These are phyloP conservation scores for Ambrosia artemisiifolia DNA, from an alignment of 129 eudicot species.

Conservation along the genomic window DNA sequence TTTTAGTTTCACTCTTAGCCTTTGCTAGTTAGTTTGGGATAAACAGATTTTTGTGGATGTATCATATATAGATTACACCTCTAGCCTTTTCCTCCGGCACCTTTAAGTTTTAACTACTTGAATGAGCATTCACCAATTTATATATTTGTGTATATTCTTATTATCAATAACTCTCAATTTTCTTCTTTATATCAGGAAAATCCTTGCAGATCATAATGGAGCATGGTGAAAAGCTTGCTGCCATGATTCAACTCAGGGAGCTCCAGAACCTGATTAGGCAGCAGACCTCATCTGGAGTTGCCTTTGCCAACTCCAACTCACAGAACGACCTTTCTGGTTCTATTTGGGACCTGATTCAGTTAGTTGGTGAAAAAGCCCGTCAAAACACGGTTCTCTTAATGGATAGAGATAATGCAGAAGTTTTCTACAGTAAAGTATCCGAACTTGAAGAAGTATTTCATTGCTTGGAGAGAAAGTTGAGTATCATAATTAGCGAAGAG, in stretches of 20 bases:
- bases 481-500: slow-evolving; percentile 47
- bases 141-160: slow-evolving; percentile 7
- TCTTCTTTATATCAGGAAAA: slow-evolving; percentile 46
- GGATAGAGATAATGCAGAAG: slow-evolving; percentile 99
- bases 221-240: slow-evolving; percentile 92
- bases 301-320: slow-evolving; percentile 42
- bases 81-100: neutral
- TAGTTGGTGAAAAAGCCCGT: slow-evolving; percentile 89
- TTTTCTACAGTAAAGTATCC: slow-evolving; percentile 89
- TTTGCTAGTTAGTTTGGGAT: neutral
- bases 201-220: slow-evolving; percentile 88
- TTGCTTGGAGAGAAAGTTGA: slow-evolving; percentile 71
- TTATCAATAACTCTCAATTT: neutral
- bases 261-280: slow-evolving; percentile 69
- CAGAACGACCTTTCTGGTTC: slow-evolving; percentile 62
- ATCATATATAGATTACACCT: neutral
- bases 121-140: neutral
- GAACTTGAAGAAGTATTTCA: slow-evolving; percentile 74
- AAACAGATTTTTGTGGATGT: neutral
- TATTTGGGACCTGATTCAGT: slow-evolving; percentile 89
- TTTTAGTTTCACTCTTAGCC: slow-evolving; percentile 2
- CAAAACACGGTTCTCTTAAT: slow-evolving; percentile 81
- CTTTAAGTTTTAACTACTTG: neutral
- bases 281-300: slow-evolving; percentile 39
- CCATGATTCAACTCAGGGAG: slow-evolving; percentile 82